A percentile compares a stretch with the other conserved stretches of the same genome.
These are phyloP conservation scores for Pythium plurisporium DNA, from an alignment of 352 stramenopile genomes.

Conservation along the genomic window DNA sequence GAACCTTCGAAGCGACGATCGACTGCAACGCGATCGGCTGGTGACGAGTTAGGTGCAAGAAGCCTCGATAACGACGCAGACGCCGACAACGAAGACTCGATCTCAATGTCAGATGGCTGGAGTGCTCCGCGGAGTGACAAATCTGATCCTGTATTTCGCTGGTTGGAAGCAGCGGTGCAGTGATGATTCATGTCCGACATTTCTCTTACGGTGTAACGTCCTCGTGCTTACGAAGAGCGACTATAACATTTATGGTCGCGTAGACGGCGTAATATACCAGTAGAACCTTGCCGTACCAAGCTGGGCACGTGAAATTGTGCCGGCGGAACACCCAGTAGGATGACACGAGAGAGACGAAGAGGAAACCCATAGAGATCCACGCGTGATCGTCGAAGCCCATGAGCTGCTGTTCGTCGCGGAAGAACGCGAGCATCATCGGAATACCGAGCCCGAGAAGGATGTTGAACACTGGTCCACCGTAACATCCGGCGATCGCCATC, in stretches of 20 bases:
- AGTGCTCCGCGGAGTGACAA: constrained; percentile 33
- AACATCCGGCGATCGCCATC: constrained; percentile 85
- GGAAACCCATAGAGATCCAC: constrained; percentile 65
- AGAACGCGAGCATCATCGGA: constrained; percentile 58
- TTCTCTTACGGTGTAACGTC: background rate
- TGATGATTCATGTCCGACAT: too few relatives aligned
- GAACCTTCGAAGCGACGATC: background rate
- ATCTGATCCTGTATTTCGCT: constrained; percentile 53
- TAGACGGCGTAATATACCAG: constrained; percentile 67
- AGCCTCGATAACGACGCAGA: background rate
- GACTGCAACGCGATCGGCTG: background rate
- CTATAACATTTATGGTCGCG: constrained; percentile 59
- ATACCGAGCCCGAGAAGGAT: constrained; percentile 75
- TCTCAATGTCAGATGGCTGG: constrained; percentile 14
- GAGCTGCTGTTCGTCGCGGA: constrained; percentile 34
- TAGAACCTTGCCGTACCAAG: constrained; percentile 71
- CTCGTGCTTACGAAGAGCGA: constrained; percentile 29
- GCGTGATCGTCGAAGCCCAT: constrained; percentile 64
- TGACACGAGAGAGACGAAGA: constrained; percentile 48
- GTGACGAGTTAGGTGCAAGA: background rate
- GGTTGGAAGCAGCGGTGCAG: constrained; percentile 36
- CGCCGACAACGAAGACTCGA: background rate
- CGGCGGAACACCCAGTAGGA: constrained; percentile 52
- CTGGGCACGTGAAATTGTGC: constrained; percentile 53
- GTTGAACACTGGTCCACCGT: constrained; percentile 81